A percentile compares a stretch with the other conserved stretches of the same genome.
phyloP scores from a whole-genome alignment of 163 green algal genomes.

The Chlamydomonas reinhardtii region DNA sequence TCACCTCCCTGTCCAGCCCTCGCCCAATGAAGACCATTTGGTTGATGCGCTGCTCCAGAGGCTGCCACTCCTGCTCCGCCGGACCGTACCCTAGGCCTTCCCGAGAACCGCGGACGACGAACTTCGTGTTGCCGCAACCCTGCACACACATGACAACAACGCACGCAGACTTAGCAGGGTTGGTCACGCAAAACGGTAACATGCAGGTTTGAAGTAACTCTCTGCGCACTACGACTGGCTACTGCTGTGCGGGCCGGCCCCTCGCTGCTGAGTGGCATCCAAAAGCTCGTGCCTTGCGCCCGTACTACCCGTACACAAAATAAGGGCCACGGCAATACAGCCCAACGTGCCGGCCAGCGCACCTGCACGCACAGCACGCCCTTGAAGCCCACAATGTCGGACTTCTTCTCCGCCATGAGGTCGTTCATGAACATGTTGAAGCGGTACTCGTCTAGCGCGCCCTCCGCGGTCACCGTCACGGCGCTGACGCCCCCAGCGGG shows the following conservation, averaged over 20 bases:
- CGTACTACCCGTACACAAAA: no score
- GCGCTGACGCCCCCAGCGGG: conserved; percentile 55
- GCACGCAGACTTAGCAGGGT: no score
- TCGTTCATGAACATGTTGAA: conserved; percentile 93
- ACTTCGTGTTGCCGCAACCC: conserved; percentile 82
- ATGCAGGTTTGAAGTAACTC: no score
- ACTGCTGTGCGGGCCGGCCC: no score
- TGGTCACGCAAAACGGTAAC: no score
- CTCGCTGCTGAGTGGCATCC: no score
- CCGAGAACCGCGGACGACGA: conserved; percentile 94
- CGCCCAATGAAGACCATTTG: conserved; percentile 94
- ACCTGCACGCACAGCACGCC: conserved; percentile 88
- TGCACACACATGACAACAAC: conserved; percentile 31
- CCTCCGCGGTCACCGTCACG: conserved; percentile 84
- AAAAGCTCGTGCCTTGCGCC: no score
- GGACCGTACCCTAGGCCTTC: conserved; percentile 88
- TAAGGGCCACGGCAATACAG: no score
- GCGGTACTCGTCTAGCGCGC: conserved; percentile 82
- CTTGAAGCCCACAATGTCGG: conserved; percentile 93
- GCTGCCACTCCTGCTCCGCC: conserved; percentile 72
- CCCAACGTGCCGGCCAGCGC: no score
- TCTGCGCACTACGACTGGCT: no score
- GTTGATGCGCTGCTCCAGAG: conserved; percentile 84
- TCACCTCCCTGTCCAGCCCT: conserved; percentile 74
- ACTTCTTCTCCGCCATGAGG: conserved; percentile 83